Evolutionary conservation across 306 rosid genomes (phyloP), one percentile per base, ranked within the genome.

Genomic region (Rosa rugosa): DNA sequence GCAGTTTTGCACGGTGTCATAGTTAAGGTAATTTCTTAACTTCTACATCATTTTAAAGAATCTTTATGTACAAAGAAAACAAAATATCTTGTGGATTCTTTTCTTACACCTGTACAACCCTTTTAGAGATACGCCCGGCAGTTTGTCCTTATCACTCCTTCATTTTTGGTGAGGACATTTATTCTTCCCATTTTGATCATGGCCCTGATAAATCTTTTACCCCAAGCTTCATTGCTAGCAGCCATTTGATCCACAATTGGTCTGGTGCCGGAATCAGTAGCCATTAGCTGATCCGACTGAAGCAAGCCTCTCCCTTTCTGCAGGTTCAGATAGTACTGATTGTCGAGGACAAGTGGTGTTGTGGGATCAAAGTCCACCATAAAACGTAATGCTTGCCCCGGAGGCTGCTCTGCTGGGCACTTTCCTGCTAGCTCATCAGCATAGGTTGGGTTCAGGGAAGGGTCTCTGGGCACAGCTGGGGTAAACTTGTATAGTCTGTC

Each of bases 111-210:
- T 31, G 36, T 31, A 31, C 36, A 31, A 31, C 36, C 36, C 2
- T 31, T 2, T 57, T 8, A 69, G 40, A 86, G 90, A 53, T 75
- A 50, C 13, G 82, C 69, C 75, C 92, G 87, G 44, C 98, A 94
- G 63, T 62, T 81, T 62, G 65, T 89, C 83, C 98, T 83, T 11
- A 90, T 80, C 78, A 90, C 85, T 14, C 97, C 98, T 5, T 69
- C 13, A 0, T 16, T 40, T n/a, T 86, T 88, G 0, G 89, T 86
- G n/a, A 85, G 71, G 17, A 90, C 95, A 34, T 85, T 60, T 12
- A 80, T 0, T 16, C 83, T 12, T 54, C 82, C 79, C 50, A 90
- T 0, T 79, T 44, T 83, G 46, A 5, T 1, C 83, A 91, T 83
- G 41, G 84, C 76, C 9, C 56, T 77, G 47, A 50, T 17, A 64